phyloP scores from a whole-genome alignment of 1,139 yeast species.

The Sugiyamaella castrensis region DNA sequence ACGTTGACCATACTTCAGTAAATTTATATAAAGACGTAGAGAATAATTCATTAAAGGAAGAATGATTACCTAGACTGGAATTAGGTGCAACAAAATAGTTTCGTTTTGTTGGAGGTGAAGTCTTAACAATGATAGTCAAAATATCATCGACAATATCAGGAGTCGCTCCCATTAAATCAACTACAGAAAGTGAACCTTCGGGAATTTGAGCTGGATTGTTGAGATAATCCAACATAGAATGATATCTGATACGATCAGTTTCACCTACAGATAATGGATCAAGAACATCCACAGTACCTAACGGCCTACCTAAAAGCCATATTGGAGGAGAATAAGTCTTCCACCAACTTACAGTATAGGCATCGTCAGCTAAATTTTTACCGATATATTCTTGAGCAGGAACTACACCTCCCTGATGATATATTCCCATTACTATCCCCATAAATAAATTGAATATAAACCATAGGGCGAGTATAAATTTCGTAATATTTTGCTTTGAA shows the following conservation, averaged over 20 bases:
- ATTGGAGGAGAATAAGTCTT: conserved; percentile 91
- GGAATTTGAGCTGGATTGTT: neutral
- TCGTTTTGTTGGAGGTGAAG: conserved; percentile 1
- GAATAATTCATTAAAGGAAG: conserved; percentile 28
- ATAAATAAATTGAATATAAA: conserved; percentile 58
- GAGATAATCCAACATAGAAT: conserved; percentile 10
- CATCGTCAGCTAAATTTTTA: conserved; percentile 31
- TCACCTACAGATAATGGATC: conserved; percentile 27
- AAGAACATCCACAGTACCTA: conserved; percentile 27
- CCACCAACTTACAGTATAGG: conserved; percentile 62
- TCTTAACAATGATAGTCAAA: conserved; percentile 4
- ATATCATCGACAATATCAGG: conserved; percentile 30
- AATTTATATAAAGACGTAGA: conserved; percentile 14
- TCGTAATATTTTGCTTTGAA: conserved; percentile 17
- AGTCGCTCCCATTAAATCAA: conserved; percentile 62
- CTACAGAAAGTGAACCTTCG: conserved; percentile 29
- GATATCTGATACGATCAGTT: conserved; percentile 30
- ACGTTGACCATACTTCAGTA: conserved; percentile 26
- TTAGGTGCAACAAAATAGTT: conserved; percentile 19
- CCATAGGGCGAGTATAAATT: conserved; percentile 49
- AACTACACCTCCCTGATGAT: conserved; percentile 89
- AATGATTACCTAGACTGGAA: conserved; percentile 31
- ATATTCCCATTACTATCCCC: conserved; percentile 67
- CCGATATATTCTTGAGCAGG: conserved; percentile 53
- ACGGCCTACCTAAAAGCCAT: conserved; percentile 61